Conservation (phyloP, 192 early-diverging fungal species). For the Coemansia sp. region DNA sequence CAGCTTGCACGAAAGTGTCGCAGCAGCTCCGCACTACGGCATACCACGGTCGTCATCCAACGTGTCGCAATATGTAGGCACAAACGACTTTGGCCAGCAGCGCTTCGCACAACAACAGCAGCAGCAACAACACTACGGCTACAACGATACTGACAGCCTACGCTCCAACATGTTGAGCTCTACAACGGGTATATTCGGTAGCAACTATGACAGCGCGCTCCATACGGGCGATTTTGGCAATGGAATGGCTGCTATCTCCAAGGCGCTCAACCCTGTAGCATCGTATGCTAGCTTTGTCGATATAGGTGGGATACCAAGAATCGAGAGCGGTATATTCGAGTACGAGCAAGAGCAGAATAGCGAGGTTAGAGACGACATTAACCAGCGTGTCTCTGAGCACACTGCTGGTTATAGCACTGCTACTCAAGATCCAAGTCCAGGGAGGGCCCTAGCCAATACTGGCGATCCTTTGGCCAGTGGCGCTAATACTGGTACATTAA, state of each 20-base stretch:
- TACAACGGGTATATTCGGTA: constrained; percentile 14
- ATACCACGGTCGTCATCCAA: constrained; percentile 12
- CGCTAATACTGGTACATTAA: background rate
- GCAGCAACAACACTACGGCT: background rate
- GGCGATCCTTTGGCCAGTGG: background rate
- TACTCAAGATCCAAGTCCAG: background rate
- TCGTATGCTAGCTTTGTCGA: constrained; percentile 24
- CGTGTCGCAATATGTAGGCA: constrained; percentile 16
- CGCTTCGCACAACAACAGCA: background rate
- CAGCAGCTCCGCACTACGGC: constrained; percentile 2
- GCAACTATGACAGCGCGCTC: constrained; percentile 12
- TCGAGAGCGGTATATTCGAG: constrained; percentile 60
- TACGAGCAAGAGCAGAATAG: constrained; percentile 60
- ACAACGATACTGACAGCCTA: constrained; percentile 4
- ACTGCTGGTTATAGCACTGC: background rate
- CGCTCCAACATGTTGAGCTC: constrained; percentile 10
- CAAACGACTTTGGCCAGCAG: constrained; percentile 6
- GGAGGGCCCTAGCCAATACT: background rate
- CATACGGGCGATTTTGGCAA: background rate
- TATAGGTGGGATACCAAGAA: constrained; percentile 47
- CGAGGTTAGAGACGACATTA: constrained; percentile 39
- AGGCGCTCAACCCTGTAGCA: background rate
- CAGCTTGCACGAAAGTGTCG: background rate
- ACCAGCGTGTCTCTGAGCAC: background rate
- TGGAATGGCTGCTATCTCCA: background rate